phyloP scores from a whole-genome alignment of 371 early-diverging fungal species.

The Mortierella sp. region DNA sequence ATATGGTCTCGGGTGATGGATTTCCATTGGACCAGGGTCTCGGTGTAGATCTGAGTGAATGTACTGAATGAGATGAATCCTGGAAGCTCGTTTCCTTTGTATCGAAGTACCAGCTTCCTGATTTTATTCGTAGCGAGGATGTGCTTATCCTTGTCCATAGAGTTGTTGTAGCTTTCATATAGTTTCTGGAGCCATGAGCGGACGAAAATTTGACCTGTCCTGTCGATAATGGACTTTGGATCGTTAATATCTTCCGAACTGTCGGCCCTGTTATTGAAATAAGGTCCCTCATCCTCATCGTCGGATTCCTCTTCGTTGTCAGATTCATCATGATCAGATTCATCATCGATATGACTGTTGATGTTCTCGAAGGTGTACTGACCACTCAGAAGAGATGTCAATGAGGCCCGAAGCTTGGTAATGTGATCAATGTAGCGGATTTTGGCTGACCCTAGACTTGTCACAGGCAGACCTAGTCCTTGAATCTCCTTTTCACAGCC shows the following conservation, averaged over 20 bases:
- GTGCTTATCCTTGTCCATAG: too few relatives aligned
- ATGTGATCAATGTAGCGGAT: slow-evolving; percentile 20
- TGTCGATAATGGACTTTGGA: too few relatives aligned
- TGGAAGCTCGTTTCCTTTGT: slow-evolving; percentile 37
- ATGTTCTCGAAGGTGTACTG: slow-evolving; percentile 28
- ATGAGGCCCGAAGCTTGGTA: slow-evolving; percentile 18
- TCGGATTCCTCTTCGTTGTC: background rate
- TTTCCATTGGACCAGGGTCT: slow-evolving; percentile 22
- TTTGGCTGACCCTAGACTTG: slow-evolving; percentile 10
- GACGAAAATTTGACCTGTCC: too few relatives aligned
- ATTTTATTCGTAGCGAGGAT: too few relatives aligned
- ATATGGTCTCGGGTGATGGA: slow-evolving; percentile 23
- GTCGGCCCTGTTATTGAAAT: too few relatives aligned
- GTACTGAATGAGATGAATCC: slow-evolving; percentile 37
- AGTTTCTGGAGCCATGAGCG: too few relatives aligned
- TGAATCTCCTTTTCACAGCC: slow-evolving; percentile 24
- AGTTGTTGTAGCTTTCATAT: too few relatives aligned
- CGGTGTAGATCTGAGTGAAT: slow-evolving; percentile 28
- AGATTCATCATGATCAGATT: too few relatives aligned
- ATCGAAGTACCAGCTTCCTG: slow-evolving; percentile 22
- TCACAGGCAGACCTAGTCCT: slow-evolving; percentile 17
- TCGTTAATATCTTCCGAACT: too few relatives aligned
- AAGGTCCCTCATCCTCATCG: slow-evolving; percentile 20
- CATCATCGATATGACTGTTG: too few relatives aligned
- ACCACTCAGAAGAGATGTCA: slow-evolving; percentile 21